Evolutionary conservation across 257 asterid species (phyloP).

Genomic region (Leonotis leonurus): DNA sequence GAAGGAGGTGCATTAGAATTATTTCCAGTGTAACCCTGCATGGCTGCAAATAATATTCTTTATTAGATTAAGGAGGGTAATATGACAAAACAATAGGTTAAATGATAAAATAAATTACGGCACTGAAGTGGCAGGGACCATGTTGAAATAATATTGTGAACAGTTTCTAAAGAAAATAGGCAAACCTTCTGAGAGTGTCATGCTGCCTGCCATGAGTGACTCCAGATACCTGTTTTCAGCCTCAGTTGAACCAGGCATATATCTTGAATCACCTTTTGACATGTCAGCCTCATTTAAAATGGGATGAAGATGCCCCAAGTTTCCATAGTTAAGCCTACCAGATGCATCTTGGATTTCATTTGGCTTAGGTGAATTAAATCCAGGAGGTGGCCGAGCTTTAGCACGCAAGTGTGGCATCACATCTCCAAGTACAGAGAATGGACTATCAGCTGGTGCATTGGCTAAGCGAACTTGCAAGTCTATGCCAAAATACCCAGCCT

Average conservation of each 20-base stretch:
- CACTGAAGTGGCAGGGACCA: not conserved
- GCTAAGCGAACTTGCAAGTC: slow-evolving; percentile 88
- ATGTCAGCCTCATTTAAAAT: slow-evolving; percentile 48
- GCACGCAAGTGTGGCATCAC: slow-evolving; percentile 96
- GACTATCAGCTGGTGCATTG: slow-evolving; percentile 57
- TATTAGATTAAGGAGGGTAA: slow-evolving; percentile 12
- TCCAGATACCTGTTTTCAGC: slow-evolving; percentile 84
- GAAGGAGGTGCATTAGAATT: slow-evolving; percentile 38
- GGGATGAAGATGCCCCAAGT: slow-evolving; percentile 39
- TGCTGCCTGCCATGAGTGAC: slow-evolving; percentile 72
- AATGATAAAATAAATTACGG: not conserved
- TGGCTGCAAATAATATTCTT: slow-evolving; percentile 38
- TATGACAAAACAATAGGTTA: slow-evolving; percentile 6
- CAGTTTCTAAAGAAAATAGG: not conserved
- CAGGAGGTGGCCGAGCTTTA: slow-evolving; percentile 96
- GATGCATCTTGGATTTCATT: slow-evolving; percentile 50
- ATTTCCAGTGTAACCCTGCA: slow-evolving; percentile 54
- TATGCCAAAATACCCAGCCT: slow-evolving; percentile 92
- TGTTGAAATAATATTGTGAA: not conserved
- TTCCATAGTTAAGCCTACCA: slow-evolving; percentile 33
- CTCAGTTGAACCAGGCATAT: slow-evolving; percentile 43
- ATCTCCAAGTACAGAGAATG: slow-evolving; percentile 79
- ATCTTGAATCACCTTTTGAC: slow-evolving; percentile 48
- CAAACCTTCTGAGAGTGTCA: slow-evolving; percentile 71
- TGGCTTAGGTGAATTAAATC: slow-evolving; percentile 73